Base-by-base conservation (phyloP, 2,329 filamentous ascomycete species). In the Colletotrichum spinosum region DNA sequence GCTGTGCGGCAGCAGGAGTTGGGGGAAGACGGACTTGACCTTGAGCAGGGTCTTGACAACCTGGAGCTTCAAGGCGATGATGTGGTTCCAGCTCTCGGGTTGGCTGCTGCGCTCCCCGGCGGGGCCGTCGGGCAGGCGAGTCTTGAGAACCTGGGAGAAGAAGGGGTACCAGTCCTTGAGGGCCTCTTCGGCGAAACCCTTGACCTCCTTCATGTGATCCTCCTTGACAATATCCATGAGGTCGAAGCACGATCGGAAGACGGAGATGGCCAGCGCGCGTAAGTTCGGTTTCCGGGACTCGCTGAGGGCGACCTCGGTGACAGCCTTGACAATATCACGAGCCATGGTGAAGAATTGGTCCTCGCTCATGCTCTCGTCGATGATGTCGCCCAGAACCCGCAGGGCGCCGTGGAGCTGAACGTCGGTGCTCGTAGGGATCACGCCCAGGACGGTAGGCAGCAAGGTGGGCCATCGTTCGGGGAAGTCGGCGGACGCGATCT, bases 181-280 rank as follows among this genome's bases (percentile, higher is more conserved):
- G 0, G 93, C 89, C 73, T 97, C 92, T 67, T 97, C 93, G 57
- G 95, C 94, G 76, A 99, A 99, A 1, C 85, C 86, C 78, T 93
- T 96, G 67, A 98, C 93, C 60, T 92, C 92, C 63, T 86, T 86
- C 73, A 92, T 92, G 79, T 98, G 92, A 71, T 97, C 93, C 70
- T 97, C 94, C 83, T 97, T 92, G 70, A 98, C 92, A 88, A 97
- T 97, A 79, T 98, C 94, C 81, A 99, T 88, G 61, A 96, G 92
- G 75, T 98, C 94, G 76, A 99, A 97, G 79, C 93, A 97, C 53
- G 89, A 89, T 62, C 93, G 88, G 83, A 98, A 97, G 63, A 97
- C 92, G 45, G 92, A 93, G 46, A 98, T 91, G 44, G 96, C 92
- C 70, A 98, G 83, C 37, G 94, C 93, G 67, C 96, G 88, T 64